phyloP scores from a whole-genome alignment of 805 yeast species.

The Debaryomyces tyrocola region DNA sequence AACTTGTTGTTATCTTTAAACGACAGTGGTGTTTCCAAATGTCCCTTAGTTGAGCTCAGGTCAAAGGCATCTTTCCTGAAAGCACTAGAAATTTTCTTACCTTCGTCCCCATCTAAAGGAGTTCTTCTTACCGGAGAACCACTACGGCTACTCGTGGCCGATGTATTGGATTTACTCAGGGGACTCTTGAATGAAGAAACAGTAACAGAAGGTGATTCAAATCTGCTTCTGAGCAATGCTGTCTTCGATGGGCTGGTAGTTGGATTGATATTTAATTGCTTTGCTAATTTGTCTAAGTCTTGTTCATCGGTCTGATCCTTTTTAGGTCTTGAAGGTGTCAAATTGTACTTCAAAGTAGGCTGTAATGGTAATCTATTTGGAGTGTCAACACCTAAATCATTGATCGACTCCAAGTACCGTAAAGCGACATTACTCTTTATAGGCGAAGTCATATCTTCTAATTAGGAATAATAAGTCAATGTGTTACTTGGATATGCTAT shows the following conservation, averaged over 20 bases:
- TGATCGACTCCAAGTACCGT: constrained; percentile 35
- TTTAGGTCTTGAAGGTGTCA: constrained; percentile 11
- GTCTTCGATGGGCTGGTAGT: constrained; percentile 25
- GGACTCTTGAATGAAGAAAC: constrained; percentile 42
- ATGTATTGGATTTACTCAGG: constrained; percentile 14
- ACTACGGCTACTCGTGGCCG: constrained; percentile 17
- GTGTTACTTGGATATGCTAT: neutral
- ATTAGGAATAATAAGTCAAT: neutral
- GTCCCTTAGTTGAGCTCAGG: neutral
- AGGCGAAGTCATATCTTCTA: constrained; percentile 19
- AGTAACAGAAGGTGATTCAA: constrained; percentile 43
- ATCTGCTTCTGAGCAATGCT: constrained; percentile 29
- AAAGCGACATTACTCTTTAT: constrained; percentile 28
- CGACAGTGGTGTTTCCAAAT: neutral
- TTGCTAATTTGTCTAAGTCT: constrained; percentile 41
- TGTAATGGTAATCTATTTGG: constrained; percentile 30
- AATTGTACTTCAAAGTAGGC: constrained; percentile 28
- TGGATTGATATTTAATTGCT: constrained; percentile 31
- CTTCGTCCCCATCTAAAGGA: neutral
- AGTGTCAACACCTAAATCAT: constrained; percentile 15
- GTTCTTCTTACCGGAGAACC: constrained; percentile 18
- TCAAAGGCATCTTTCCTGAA: neutral
- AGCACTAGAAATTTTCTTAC: neutral
- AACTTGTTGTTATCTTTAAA: constrained; percentile 4
- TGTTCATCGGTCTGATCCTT: constrained; percentile 14